A percentile compares a stretch with the other conserved stretches of the same genome.
Conservation (phyloP, 495 filamentous ascomycete genomes). For the Sporormia fimetaria region DNA sequence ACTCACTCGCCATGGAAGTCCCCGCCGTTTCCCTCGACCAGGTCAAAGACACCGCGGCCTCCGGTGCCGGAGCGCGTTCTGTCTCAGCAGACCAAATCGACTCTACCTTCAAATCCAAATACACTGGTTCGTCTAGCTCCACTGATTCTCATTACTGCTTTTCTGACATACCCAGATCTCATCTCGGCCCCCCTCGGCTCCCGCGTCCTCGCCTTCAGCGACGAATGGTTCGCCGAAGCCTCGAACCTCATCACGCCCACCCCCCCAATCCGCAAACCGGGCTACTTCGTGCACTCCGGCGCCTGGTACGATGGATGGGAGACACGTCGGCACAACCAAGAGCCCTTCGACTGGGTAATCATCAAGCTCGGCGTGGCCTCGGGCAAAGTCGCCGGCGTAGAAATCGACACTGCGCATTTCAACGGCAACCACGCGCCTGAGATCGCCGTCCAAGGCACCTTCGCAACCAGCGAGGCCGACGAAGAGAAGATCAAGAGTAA, state of each 20-base stretch:
- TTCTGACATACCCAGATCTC: constrained; percentile 47
- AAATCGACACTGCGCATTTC: constrained; percentile 82
- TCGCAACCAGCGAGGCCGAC: constrained; percentile 33
- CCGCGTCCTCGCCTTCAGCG: constrained; percentile 61
- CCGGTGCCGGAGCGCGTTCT: constrained; percentile 16
- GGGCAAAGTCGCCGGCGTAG: constrained; percentile 64
- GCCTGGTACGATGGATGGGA: constrained; percentile 98
- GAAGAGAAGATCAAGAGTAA: constrained; percentile 42
- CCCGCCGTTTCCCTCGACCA: constrained; percentile 20
- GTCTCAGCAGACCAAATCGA: constrained; percentile 53
- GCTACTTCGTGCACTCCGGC: constrained; percentile 73
- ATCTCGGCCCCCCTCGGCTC: constrained; percentile 64
- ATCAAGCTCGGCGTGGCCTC: constrained; percentile 69
- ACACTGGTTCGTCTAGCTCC: constrained; percentile 44
- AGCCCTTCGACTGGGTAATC: constrained; percentile 73
- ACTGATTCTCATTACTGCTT: background rate
- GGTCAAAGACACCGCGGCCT: constrained; percentile 17
- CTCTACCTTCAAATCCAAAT: constrained; percentile 54
- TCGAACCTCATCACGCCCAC: constrained; percentile 66
- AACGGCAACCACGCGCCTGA: constrained; percentile 77
- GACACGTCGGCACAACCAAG: constrained; percentile 72
- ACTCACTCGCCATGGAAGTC: constrained; percentile 25
- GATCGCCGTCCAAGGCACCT: constrained; percentile 70
- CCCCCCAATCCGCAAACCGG: constrained; percentile 62
- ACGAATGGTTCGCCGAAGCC: constrained; percentile 84